These are phyloP conservation scores for Moricandia arvensis DNA, from an alignment of 345 rosid genomes.

Conservation along the genomic window DNA sequence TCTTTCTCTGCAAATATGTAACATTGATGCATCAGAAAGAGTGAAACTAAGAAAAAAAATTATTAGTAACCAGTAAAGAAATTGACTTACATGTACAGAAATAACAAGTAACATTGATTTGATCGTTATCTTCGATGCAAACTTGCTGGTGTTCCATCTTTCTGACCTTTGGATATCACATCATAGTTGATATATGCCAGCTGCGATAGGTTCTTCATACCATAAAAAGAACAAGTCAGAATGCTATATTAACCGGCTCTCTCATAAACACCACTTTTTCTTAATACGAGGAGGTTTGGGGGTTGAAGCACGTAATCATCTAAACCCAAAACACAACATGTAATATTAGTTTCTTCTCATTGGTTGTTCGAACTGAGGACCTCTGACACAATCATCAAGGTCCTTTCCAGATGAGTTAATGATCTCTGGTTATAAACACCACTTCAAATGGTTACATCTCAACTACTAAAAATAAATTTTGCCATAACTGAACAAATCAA, in stretches of 20 bases:
- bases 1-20: constrained; percentile 13
- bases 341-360: no score
- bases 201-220: constrained; percentile 70
- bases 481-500: neutral
- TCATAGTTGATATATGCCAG: constrained; percentile 87
- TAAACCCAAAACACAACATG: no score
- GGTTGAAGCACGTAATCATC: no score
- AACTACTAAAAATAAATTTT: neutral
- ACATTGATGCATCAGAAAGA: constrained; percentile 16
- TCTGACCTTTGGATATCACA: constrained; percentile 78
- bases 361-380: no score
- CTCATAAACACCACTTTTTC: neutral
- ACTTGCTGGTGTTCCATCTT: constrained; percentile 52
- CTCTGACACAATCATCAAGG: no score
- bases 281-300: no score
- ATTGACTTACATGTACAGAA: constrained; percentile 64
- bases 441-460: neutral
- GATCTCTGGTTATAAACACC: no score
- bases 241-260: neutral
- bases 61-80: neutral
- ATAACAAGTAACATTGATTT: neutral
- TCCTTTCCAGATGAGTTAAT: no score
- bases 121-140: constrained; percentile 38
- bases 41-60: neutral
- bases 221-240: constrained; percentile 26